A percentile compares a stretch with the other conserved stretches of the same genome.
phyloP scores from a whole-genome alignment of 1,284 basidiomycete genomes.

The Hemileia vastatrix region DNA sequence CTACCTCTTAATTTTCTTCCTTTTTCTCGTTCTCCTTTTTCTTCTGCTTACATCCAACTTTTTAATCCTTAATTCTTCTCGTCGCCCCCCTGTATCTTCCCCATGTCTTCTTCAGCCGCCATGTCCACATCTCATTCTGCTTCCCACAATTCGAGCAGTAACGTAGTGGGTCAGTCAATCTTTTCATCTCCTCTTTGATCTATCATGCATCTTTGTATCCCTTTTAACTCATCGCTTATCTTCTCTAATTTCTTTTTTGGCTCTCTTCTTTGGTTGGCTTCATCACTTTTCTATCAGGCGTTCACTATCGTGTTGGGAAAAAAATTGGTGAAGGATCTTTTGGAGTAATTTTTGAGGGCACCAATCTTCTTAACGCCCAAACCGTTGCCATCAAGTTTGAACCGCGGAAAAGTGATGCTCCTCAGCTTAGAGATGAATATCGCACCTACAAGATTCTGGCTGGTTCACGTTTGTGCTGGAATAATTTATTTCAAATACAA shows the following conservation, averaged over 20 bases:
- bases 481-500: not conserved
- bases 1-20: no score
- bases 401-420: conserved; percentile 90
- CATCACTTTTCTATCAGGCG: conserved; percentile 46
- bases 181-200: not conserved
- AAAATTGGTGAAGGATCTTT: conserved; percentile 57
- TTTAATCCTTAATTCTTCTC: no score
- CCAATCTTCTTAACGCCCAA: conserved; percentile 87
- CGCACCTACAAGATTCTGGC: conserved; percentile 89
- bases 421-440: conserved; percentile 91
- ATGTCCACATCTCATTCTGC: conserved; percentile 38
- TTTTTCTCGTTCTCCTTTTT: no score
- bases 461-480: conserved; percentile 65
- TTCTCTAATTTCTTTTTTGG: not conserved
- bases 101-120: no score
- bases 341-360: conserved; percentile 52
- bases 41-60: no score
- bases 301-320: conserved; percentile 74
- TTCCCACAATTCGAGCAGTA: conserved; percentile 39
- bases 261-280: not conserved
- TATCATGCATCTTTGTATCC: no score
- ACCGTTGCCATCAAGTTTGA: conserved; percentile 98
- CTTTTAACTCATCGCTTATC: not conserved
- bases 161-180: conserved; percentile 37
- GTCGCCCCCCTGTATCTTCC: no score